Evolutionary conservation across 139 green algal species (phyloP).

Genomic region (Pycnococcus provasolii): DNA sequence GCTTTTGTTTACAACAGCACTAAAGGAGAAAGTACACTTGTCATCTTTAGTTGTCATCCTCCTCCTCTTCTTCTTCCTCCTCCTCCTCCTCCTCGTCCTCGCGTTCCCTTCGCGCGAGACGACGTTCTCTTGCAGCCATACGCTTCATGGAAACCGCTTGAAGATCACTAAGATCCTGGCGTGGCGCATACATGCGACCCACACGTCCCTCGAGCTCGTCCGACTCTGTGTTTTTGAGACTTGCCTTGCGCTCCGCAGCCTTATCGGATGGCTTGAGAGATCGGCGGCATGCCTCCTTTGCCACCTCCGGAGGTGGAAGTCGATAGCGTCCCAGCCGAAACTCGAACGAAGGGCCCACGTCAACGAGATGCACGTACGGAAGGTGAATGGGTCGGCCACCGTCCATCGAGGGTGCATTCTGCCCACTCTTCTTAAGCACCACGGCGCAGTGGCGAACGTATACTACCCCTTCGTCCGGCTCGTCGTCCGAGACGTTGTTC

Average conservation of each 20-base stretch:
- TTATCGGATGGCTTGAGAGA: not conserved
- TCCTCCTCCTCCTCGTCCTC: no score
- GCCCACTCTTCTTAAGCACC: slow-evolving; percentile 6
- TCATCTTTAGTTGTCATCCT: no score
- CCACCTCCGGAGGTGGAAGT: slow-evolving; percentile 51
- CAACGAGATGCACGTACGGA: slow-evolving; percentile 55
- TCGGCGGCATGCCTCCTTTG: slow-evolving; percentile 52
- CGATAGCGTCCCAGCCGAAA: slow-evolving; percentile 49
- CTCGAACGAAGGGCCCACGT: slow-evolving; percentile 71
- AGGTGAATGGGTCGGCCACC: slow-evolving; percentile 24
- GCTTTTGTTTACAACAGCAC: no score
- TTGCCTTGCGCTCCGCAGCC: not conserved
- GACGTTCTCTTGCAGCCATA: no score
- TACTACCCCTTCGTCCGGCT: no score
- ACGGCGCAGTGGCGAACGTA: no score
- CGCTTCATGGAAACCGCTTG: no score
- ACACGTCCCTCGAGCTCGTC: slow-evolving; percentile 1
- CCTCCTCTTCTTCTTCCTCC: no score
- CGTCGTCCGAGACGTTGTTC: no score
- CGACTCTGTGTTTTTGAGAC: slow-evolving; percentile 7
- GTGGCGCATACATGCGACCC: slow-evolving; percentile 4
- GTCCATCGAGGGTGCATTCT: not conserved
- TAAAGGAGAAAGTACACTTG: no score
- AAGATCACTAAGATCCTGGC: no score
- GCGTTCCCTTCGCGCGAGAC: no score